Evolutionary conservation across 257 asterid genomes (phyloP).

Genomic region (Handroanthus guayacan): DNA sequence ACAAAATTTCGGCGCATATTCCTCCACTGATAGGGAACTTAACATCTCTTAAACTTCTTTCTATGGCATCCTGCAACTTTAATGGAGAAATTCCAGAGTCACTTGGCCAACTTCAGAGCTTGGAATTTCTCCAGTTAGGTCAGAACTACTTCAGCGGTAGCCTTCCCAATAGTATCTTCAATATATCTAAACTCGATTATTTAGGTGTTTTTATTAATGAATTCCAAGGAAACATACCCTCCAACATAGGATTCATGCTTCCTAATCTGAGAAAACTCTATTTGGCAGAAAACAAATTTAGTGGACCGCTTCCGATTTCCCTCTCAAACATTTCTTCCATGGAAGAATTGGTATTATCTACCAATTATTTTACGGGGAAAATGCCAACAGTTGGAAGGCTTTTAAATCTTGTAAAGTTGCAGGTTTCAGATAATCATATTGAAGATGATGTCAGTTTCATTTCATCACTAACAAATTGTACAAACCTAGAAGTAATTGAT

Average conservation of each 20-base stretch:
- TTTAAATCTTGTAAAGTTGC: conserved; percentile 10
- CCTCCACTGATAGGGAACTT: conserved; percentile 46
- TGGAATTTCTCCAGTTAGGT: conserved; percentile 26
- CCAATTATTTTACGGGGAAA: conserved; percentile 39
- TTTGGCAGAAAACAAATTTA: conserved; percentile 32
- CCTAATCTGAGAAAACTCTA: conserved; percentile 27
- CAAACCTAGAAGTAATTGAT: too few relatives aligned
- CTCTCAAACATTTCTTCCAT: conserved; percentile 38
- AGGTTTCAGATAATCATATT: too few relatives aligned
- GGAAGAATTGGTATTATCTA: conserved; percentile 9
- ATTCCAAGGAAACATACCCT: conserved; percentile 41
- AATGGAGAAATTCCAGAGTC: conserved; percentile 46
- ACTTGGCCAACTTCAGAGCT: conserved; percentile 21
- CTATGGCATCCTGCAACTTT: conserved; percentile 27
- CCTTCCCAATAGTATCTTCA: conserved; percentile 39
- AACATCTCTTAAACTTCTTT: conserved; percentile 28
- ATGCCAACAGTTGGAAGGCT: conserved; percentile 41
- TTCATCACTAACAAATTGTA: too few relatives aligned
- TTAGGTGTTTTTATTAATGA: conserved; percentile 28
- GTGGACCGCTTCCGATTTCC: conserved; percentile 40
- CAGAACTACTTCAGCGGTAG: conserved; percentile 38
- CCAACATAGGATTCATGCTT: conserved; percentile 34
- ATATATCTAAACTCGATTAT: conserved; percentile 42
- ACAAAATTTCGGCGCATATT: conserved; percentile 40
- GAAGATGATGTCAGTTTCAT: too few relatives aligned